Conservation (phyloP, 2,329 filamentous ascomycete species). For the Lomentospora prolificans region DNA sequence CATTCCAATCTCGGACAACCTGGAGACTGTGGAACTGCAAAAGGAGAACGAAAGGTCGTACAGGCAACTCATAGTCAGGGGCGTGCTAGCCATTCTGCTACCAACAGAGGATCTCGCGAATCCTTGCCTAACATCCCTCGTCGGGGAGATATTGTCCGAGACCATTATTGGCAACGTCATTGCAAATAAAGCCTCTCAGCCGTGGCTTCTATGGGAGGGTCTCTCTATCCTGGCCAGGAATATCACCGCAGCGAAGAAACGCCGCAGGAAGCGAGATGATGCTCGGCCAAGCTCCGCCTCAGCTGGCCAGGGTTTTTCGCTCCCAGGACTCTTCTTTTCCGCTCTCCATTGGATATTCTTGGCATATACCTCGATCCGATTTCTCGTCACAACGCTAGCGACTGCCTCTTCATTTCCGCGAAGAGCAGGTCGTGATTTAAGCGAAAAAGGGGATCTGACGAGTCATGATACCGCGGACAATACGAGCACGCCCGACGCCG, state of each 20-base stretch:
- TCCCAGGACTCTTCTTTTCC: conserved; percentile 43
- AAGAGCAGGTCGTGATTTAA: conserved; percentile 29
- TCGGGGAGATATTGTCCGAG: conserved; percentile 81
- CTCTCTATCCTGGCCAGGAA: conserved; percentile 55
- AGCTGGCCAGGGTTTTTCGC: conserved; percentile 17
- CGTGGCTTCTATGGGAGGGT: conserved; percentile 80
- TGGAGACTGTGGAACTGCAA: conserved; percentile 48
- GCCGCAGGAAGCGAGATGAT: neutral
- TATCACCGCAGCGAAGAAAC: conserved; percentile 8
- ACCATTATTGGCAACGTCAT: conserved; percentile 78
- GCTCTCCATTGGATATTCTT: conserved; percentile 45
- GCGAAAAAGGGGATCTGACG: conserved; percentile 15
- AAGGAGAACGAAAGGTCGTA: conserved; percentile 71
- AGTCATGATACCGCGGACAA: conserved; percentile 9
- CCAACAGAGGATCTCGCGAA: conserved; percentile 91
- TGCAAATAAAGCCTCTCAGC: conserved; percentile 71
- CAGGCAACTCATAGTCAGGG: conserved; percentile 79
- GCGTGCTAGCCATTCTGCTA: conserved; percentile 69
- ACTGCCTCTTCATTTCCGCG: conserved; percentile 53
- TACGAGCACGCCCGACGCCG: neutral
- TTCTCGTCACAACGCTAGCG: conserved; percentile 53
- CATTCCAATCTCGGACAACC: conserved; percentile 49
- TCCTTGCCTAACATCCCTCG: conserved; percentile 69
- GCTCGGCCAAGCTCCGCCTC: neutral
- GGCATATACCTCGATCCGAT: conserved; percentile 53